These are phyloP conservation scores for Phylloporus sp. DNA, from an alignment of 768 basidiomycete genomes.

Conservation along the genomic window DNA sequence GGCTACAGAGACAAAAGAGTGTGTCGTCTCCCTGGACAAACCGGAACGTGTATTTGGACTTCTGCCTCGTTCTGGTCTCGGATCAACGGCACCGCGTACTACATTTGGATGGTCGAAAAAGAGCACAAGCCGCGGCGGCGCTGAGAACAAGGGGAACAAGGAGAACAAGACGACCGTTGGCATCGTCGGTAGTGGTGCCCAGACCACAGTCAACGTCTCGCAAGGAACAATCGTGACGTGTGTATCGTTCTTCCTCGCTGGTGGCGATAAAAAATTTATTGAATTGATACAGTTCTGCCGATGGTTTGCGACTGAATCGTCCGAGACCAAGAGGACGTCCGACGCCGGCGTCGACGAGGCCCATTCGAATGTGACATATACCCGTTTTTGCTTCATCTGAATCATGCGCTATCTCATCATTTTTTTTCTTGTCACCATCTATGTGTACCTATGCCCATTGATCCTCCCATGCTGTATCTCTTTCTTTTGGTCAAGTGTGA, in stretches of 20 bases:
- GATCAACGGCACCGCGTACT: slow-evolving; percentile 50
- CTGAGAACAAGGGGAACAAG: slow-evolving; percentile 60
- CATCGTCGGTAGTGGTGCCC: slow-evolving; percentile 2
- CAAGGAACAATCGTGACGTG: slow-evolving; percentile 50
- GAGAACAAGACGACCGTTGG: slow-evolving; percentile 37
- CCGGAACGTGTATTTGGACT: slow-evolving; percentile 23
- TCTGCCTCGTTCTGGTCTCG: slow-evolving; percentile 45
- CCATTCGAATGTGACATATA: slow-evolving; percentile 9
- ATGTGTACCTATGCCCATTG: slow-evolving; percentile 33
- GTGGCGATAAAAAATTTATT: background rate
- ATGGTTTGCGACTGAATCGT: slow-evolving; percentile 40
- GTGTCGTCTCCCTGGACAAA: slow-evolving; percentile 26
- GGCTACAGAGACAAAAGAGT: slow-evolving; percentile 33
- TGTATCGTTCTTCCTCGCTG: slow-evolving; percentile 23
- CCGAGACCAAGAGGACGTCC: slow-evolving; percentile 44
- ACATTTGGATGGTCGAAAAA: slow-evolving; percentile 65
- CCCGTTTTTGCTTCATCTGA: background rate
- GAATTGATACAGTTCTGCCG: slow-evolving; percentile 31
- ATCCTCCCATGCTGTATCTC: slow-evolving; percentile 24
- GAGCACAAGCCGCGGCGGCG: slow-evolving; percentile 44
- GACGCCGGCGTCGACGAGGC: slow-evolving; percentile 28
- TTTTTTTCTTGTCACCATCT: slow-evolving; percentile 9
- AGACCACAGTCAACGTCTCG: slow-evolving; percentile 18
- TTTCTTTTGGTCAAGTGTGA: slow-evolving; percentile 1
- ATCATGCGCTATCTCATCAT: background rate